Evolutionary conservation across 2,329 filamentous ascomycete species (phyloP), one percentile per base, ranked within the genome.

Genomic region (Blastomyces gilchristii): DNA sequence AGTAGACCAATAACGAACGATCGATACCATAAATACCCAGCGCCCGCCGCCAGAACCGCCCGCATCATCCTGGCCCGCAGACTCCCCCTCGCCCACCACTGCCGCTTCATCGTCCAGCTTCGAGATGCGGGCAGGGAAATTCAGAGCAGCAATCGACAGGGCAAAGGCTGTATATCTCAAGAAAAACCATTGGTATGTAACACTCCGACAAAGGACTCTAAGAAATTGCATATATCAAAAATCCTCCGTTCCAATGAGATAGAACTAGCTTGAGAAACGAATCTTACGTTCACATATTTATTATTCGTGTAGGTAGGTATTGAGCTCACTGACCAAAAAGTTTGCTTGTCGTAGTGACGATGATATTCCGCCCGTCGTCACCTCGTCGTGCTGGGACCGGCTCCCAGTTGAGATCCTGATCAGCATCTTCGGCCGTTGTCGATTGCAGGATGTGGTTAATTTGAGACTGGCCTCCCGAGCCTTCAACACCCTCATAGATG

Each of bases 321-420:
- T 59, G 58, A 12, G 41, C 25, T 34, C 57, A 49, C 57, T 59
- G 58, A 59, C 43, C 58, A 37, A 47, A 37, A 59, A 25, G n/a
- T 43, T 58, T 49, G 25, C 43, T n/a, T 34, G 16, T 34, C 11
- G 34, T 39, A 54, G 59, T 61, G 47, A 61, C 34, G n/a, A 39
- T 28, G 47, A 62, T 25, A 47, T n/a, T 6, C 31, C 49, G 18
- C 50, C 49, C 41, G 14, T 60, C 16, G 54, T 14, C 31, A 62
- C 72, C 0, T 71, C 71, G 8, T 75, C 73, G 8, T 71, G 68
- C 28, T 78, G 76, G 76, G 75, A 75, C 61, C 63, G 67, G 56
- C 70, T 78, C 31, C 76, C 76, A 12, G 74, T 75, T 62, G 76
- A 78, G 62, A 68, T 78, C 47, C 74, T 76, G 68, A 73, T 78